Conservation (phyloP, 2,329 filamentous ascomycete genomes). For the Sporothrix euskadiensis region DNA sequence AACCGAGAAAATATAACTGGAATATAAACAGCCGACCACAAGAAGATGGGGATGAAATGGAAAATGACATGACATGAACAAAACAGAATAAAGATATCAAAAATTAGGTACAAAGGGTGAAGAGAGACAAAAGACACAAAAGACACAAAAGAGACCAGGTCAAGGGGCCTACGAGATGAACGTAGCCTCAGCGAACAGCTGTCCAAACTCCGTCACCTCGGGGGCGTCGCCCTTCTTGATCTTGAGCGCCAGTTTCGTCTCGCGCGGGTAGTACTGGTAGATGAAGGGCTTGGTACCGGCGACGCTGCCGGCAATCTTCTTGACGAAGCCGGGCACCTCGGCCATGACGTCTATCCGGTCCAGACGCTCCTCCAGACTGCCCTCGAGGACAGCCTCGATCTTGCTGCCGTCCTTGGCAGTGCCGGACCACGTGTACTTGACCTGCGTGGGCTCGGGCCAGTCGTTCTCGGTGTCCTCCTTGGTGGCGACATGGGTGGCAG, state of each 20-base stretch:
- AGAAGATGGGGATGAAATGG: background rate
- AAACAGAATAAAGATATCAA: background rate
- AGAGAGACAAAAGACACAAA: constrained; percentile 10
- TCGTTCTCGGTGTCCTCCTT: constrained; percentile 74
- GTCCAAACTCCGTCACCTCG: constrained; percentile 76
- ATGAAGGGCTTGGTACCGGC: constrained; percentile 96
- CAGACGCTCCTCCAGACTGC: constrained; percentile 64
- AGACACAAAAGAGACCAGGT: background rate
- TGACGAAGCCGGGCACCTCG: constrained; percentile 92
- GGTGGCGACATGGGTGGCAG: constrained; percentile 67
- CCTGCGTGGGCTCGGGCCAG: constrained; percentile 82
- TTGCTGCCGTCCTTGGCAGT: constrained; percentile 73
- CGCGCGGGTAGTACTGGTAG: constrained; percentile 77
- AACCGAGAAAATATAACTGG: background rate
- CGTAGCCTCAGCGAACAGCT: constrained; percentile 85
- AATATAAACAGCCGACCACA: background rate
- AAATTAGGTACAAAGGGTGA: background rate
- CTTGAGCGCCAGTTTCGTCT: constrained; percentile 69
- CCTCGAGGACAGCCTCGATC: constrained; percentile 69
- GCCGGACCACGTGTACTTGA: constrained; percentile 77
- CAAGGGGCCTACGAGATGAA: constrained; percentile 70
- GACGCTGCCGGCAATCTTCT: constrained; percentile 84
- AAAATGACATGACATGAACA: background rate
- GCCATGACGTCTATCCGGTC: constrained; percentile 96
- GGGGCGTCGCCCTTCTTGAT: constrained; percentile 76